Evolutionary conservation across 352 stramenopile genomes (phyloP).

Genomic region (Lagenidium sp.): DNA sequence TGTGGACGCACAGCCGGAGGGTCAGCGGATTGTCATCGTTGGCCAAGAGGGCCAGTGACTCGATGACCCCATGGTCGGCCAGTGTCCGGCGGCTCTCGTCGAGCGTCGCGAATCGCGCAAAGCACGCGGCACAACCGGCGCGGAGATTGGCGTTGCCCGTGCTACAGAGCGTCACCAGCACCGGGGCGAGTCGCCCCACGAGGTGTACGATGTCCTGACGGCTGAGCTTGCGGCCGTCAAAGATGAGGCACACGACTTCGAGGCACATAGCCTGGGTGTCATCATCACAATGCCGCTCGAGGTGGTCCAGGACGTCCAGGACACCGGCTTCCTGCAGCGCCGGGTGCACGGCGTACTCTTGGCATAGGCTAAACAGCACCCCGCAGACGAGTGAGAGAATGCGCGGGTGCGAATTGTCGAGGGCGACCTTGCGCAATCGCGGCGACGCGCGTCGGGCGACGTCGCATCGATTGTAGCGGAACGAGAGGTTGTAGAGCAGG

Average conservation of each 20-base stretch:
- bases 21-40: conserved; percentile 40
- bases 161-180: conserved; percentile 34
- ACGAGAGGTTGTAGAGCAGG: conserved; percentile 72
- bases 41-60: conserved; percentile 37
- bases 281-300: conserved; percentile 22
- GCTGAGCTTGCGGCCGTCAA: conserved; percentile 41
- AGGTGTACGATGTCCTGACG: conserved; percentile 26
- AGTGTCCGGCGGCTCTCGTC: conserved; percentile 39
- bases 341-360: conserved; percentile 47
- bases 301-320: conserved; percentile 23
- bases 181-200: conserved; percentile 29
- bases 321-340: conserved; percentile 22
- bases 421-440: conserved; percentile 25
- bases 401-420: neutral
- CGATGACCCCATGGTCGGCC: conserved; percentile 38
- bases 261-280: conserved; percentile 35
- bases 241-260: conserved; percentile 55
- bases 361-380: conserved; percentile 55
- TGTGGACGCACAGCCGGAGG: conserved; percentile 49
- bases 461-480: conserved; percentile 48
- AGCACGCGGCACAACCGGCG: conserved; percentile 46
- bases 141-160: conserved; percentile 12
- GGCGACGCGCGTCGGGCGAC: conserved; percentile 24
- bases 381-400: conserved; percentile 33
- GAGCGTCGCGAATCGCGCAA: conserved; percentile 55